phyloP scores from a whole-genome alignment of 495 filamentous ascomycete genomes.

The Aspergillus olivimuriae region DNA sequence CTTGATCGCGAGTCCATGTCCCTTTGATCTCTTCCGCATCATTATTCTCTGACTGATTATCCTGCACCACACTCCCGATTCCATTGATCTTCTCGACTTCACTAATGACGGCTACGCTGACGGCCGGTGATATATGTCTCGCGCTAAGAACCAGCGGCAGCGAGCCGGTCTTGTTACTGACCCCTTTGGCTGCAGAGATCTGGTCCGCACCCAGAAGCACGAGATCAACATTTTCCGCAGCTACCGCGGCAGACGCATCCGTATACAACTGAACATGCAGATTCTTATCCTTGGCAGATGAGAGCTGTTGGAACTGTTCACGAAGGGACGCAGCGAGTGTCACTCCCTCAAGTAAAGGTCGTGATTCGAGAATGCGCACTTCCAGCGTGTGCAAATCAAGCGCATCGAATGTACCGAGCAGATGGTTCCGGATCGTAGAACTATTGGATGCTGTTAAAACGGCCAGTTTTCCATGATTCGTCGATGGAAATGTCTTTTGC shows the following conservation, averaged over 20 bases:
- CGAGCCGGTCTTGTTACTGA: constrained; percentile 63
- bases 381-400: constrained; percentile 35
- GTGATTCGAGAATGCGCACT: constrained; percentile 56
- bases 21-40: constrained; percentile 38
- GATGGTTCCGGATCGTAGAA: constrained; percentile 49
- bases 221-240: constrained; percentile 40
- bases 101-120: constrained; percentile 47
- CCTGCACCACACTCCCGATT: constrained; percentile 27
- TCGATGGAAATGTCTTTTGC: constrained; percentile 18
- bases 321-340: constrained; percentile 45
- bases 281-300: constrained; percentile 5
- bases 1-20: constrained; percentile 33
- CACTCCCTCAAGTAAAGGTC: constrained; percentile 60
- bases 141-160: constrained; percentile 48
- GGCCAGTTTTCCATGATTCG: constrained; percentile 23
- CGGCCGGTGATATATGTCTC: constrained; percentile 32
- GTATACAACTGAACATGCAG: constrained; percentile 47
- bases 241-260: constrained; percentile 54
- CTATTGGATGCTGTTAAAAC: constrained; percentile 55
- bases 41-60: constrained; percentile 43
- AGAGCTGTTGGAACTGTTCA: constrained; percentile 20
- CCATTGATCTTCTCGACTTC: constrained; percentile 56
- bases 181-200: constrained; percentile 44
- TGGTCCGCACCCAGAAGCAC: constrained; percentile 59
- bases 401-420: constrained; percentile 24